Base-by-base conservation (phyloP, 2,329 filamentous ascomycete species). In the Microdochium paspali region DNA sequence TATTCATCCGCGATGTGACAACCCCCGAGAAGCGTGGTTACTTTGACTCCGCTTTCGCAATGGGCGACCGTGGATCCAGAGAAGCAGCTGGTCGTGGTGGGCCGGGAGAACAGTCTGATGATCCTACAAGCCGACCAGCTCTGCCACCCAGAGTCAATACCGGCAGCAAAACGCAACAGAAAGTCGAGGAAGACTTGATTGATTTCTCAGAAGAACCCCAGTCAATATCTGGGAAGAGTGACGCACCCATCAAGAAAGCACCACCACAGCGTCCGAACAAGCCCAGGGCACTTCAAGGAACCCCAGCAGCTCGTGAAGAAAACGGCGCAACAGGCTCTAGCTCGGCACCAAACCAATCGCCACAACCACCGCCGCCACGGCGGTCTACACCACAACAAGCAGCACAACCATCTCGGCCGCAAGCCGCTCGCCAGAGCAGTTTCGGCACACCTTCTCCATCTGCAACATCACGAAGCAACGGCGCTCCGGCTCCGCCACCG, bases 1-100 rank as follows among this genome's bases (percentile, higher is more conserved):
- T 98, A 6, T 97, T 97, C 64, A 97, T 98, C 53, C 80, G 94
- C 47, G 93, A 98, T 64, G 88, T 98, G 21, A 98, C 93, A 0
- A 95, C 89, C 0, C 78, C 85, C 0, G 77, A 86, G 31, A 73
- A 72, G 44, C 73, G 80, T 12, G 80, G 79, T 0, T 97, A 93
- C 62, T 96, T 96, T 59, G 87, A 95, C 53, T 74, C 80, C 1
- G 63, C 67, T 0, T 69, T 70, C 46, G 61, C 66, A 10, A 46
- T 60, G 10, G 47, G 48, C 13, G 53, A 51, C 44, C 45, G 47
- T 54, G 43, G 49, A n/a, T n/a, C n/a, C n/a, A n/a, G n/a, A n/a
- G n/a, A n/a, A n/a, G n/a, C n/a, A n/a, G n/a, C n/a, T n/a, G n/a
- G n/a, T n/a, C n/a, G n/a, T n/a, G n/a, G n/a, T n/a, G n/a, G n/a